phyloP scores from a whole-genome alignment of 306 rosid species.

The Cucumis hystrix region DNA sequence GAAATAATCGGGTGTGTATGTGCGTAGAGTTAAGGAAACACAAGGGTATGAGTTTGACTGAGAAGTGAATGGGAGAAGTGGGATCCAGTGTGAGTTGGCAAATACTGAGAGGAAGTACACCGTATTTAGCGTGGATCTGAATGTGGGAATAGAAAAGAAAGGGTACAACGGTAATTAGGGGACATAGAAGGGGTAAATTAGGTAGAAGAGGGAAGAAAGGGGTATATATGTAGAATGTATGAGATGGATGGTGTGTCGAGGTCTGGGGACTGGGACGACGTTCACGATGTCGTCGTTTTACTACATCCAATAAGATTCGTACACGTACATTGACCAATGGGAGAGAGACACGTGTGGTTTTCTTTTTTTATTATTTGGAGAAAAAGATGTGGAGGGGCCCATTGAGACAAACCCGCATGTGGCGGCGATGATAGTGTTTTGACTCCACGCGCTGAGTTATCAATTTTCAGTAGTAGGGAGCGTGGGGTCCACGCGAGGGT shows the following conservation, averaged over 20 bases:
- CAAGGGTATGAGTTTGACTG: not conserved
- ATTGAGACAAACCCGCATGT: conserved; percentile 19
- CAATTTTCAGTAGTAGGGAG: not conserved
- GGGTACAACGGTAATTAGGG: not conserved
- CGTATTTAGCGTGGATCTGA: not conserved
- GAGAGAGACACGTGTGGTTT: not conserved
- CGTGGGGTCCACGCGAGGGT: not conserved
- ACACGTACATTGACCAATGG: conserved; percentile 11
- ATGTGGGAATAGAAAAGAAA: not conserved
- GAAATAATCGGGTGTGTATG: not conserved
- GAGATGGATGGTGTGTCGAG: not conserved
- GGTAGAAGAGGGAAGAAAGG: not conserved
- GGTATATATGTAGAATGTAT: not conserved
- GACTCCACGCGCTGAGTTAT: conserved; percentile 1
- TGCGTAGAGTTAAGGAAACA: not conserved
- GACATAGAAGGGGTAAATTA: not conserved
- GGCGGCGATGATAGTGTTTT: conserved; percentile 21
- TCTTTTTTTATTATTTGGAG: not conserved
- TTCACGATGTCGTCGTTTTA: conserved; percentile 8
- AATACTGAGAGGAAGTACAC: not conserved
- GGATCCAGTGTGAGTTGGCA: not conserved
- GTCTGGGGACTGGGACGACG: not conserved
- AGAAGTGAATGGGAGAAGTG: not conserved
- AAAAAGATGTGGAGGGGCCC: not conserved
- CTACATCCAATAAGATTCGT: not conserved